Percentiles rank a stretch among this genome's conserved stretches.
Conservation (phyloP, 2,329 filamentous ascomycete genomes). For the Aspergillus sp. region DNA sequence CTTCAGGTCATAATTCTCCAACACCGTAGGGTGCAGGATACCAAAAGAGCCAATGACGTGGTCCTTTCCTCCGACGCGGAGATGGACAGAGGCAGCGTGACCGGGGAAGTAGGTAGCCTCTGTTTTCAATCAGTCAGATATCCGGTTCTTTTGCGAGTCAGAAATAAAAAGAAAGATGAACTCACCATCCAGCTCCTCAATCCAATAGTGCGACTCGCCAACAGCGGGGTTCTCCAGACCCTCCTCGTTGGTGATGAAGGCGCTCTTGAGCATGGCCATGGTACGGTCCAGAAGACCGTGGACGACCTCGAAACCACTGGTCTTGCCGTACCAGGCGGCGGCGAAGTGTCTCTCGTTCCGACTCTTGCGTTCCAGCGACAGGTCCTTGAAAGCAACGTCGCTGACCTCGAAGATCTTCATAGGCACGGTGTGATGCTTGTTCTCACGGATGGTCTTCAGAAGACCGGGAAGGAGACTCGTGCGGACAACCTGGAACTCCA, state of each 20-base stretch:
- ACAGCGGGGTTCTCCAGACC: conserved; percentile 60
- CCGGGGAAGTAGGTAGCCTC: conserved; percentile 89
- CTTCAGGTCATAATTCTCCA: conserved; percentile 90
- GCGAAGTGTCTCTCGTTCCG: conserved; percentile 94
- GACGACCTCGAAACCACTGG: conserved; percentile 89
- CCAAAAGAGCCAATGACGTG: conserved; percentile 84
- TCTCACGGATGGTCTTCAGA: conserved; percentile 90
- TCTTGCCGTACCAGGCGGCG: conserved; percentile 94
- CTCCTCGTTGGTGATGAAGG: conserved; percentile 76
- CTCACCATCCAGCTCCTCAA: conserved; percentile 80
- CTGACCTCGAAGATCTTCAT: conserved; percentile 91
- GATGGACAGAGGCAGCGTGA: conserved; percentile 80
- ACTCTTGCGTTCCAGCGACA: conserved; percentile 75
- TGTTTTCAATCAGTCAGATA: conserved; percentile 25
- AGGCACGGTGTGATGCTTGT: conserved; percentile 82
- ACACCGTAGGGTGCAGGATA: conserved; percentile 86
- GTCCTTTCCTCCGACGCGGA: conserved; percentile 72
- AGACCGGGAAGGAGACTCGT: conserved; percentile 83
- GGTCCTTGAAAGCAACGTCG: conserved; percentile 90
- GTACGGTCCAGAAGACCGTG: conserved; percentile 91
- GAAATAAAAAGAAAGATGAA: conserved; percentile 11
- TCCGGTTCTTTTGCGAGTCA: too few relatives aligned
- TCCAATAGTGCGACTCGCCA: conserved; percentile 77
- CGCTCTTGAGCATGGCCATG: conserved; percentile 84
- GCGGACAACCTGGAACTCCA: conserved; percentile 89